phyloP scores from a whole-genome alignment of 2,329 filamentous ascomycete species.

The Coniella lustricola region DNA sequence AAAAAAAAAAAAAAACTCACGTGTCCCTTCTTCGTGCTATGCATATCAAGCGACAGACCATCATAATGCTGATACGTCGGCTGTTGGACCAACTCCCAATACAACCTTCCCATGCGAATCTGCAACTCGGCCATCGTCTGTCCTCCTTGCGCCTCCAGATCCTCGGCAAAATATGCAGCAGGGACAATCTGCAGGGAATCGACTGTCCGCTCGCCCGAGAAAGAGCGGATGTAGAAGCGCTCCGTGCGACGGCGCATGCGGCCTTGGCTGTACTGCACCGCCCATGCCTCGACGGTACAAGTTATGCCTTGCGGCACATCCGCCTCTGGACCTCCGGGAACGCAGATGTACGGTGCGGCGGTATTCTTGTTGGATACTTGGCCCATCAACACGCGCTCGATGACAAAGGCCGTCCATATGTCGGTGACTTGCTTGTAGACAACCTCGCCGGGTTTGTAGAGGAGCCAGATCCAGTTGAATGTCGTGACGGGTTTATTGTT shows the following conservation, averaged over 20 bases:
- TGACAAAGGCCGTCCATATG: conserved; percentile 35
- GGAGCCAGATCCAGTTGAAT: conserved; percentile 39
- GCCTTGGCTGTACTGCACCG: conserved; percentile 29
- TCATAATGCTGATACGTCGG: conserved; percentile 41
- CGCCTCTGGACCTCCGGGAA: too few relatives aligned
- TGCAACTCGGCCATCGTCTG: conserved; percentile 29
- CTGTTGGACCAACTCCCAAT: conserved; percentile 40
- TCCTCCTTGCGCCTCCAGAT: conserved; percentile 23
- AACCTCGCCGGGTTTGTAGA: conserved; percentile 38
- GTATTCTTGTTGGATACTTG: too few relatives aligned
- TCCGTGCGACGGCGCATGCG: conserved; percentile 32
- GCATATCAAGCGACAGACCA: conserved; percentile 30
- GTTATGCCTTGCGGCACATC: too few relatives aligned
- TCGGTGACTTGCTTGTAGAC: conserved; percentile 35
- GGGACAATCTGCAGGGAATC: conserved; percentile 35
- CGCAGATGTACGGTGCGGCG: too few relatives aligned
- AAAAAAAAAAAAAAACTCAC: conserved; percentile 7
- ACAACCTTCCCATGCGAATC: conserved; percentile 35
- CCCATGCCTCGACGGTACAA: conserved; percentile 33
- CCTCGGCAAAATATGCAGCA: conserved; percentile 34
- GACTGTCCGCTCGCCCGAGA: conserved; percentile 38
- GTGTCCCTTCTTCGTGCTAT: conserved; percentile 19
- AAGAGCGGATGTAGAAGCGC: conserved; percentile 29
- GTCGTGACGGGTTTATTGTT: conserved; percentile 33
- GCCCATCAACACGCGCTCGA: conserved; percentile 26